Evolutionary conservation across 1,139 yeast species (phyloP), one percentile per base, ranked within the genome.

Genomic region (Nadsonia commutata): DNA sequence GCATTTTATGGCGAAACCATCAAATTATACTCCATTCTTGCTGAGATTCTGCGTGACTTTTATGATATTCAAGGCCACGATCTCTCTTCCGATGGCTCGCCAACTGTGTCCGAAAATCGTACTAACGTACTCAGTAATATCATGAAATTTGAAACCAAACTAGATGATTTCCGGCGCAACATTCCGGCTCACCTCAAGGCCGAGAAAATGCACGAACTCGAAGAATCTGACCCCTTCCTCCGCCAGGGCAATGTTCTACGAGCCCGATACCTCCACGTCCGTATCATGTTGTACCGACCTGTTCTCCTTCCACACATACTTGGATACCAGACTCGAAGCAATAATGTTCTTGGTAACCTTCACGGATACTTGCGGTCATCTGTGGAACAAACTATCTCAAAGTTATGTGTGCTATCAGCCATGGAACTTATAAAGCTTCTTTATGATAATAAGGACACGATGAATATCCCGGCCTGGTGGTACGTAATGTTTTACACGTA

Each of bases 401-500:
- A 41, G 4, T 19, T 48, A 38, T 51, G 54, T 44, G 49, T 50
- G 3, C 37, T 40, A 31, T 31, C 55, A 2, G 51, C 54, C 1
- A 38, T 50, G 2, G 36, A 43, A 27, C 39, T 51, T n/a, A 47
- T 51, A 18, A 39, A 40, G 9, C 45, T 51, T 17, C 41, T 50
- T 5, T 44, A 41, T 21, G 44, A 44, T 22, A 41, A 48, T 41
- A 43, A 42, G 22, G 41, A 42, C 20, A 40, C 46, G 13, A 42
- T 46, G 3, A 43, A 44, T 22, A 38, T 49, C 3, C 55, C 55
- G 2, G 49, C 48, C 2, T 42, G 48, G 43, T 51, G 55, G 55
- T 48, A 48, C 36, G 37, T 42, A 27, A 45, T 50, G 3, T 51
- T 45, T 40, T 51, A 49, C 36, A 45, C 45, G 11, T 50, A 51